Evolutionary conservation across 129 eudicot genomes (phyloP).

Genomic region (Chrysanthemum seticuspe): DNA sequence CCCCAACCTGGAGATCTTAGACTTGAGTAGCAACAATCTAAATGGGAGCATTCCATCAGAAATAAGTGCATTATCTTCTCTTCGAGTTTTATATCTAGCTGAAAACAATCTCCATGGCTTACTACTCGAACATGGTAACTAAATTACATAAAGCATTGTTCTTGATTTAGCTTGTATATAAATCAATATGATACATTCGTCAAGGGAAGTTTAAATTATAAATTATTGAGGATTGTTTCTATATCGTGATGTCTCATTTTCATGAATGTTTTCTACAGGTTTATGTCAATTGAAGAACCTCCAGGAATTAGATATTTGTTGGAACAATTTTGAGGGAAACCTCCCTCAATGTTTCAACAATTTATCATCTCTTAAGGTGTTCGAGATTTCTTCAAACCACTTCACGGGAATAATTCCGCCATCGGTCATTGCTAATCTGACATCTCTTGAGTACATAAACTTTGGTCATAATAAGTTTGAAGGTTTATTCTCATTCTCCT

Average conservation of each 20-base stretch:
- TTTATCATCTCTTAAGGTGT: conserved; percentile 25
- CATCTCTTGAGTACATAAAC: conserved; percentile 29
- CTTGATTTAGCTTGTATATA: no score
- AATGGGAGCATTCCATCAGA: neutral
- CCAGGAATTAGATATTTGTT: conserved; percentile 23
- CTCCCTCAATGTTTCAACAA: conserved; percentile 28
- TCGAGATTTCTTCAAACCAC: conserved; percentile 28
- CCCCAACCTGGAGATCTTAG: neutral
- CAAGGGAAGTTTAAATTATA: no score
- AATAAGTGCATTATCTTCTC: neutral
- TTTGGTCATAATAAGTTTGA: conserved; percentile 25
- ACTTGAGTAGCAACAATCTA: neutral
- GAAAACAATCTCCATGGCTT: conserved; percentile 1
- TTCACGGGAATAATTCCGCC: conserved; percentile 12
- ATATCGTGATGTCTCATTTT: no score
- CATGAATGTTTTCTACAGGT: conserved; percentile 10
- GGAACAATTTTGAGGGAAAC: conserved; percentile 15
- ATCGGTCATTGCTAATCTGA: conserved; percentile 16
- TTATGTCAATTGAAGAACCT: conserved; percentile 29
- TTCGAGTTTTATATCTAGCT: conserved; percentile 3
- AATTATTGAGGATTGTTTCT: no score
- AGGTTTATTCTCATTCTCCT: conserved; percentile 30
- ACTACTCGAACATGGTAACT: neutral
- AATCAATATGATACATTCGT: no score
- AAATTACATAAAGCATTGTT: neutral